phyloP scores from a whole-genome alignment of 257 asterid genomes.

The Striga asiatica region DNA sequence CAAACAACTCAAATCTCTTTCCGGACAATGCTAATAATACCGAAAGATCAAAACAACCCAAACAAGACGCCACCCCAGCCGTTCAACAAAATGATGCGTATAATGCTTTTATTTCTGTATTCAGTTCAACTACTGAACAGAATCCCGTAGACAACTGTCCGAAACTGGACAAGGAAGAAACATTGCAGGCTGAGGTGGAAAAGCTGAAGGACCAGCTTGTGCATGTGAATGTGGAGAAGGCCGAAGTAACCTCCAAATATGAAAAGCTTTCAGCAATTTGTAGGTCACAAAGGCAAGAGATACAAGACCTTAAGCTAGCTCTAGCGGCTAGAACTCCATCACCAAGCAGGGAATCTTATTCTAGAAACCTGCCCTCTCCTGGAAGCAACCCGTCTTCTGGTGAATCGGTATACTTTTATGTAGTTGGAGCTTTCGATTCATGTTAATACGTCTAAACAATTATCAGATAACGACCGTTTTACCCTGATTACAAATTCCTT shows the following conservation, averaged over 20 bases:
- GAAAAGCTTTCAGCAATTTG: slow-evolving; percentile 86
- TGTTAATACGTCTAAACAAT: neutral
- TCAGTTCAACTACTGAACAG: slow-evolving; percentile 24
- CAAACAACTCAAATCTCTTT: slow-evolving; percentile 32
- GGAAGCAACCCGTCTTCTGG: slow-evolving; percentile 39
- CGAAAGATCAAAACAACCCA: slow-evolving; percentile 33
- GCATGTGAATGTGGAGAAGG: slow-evolving; percentile 50
- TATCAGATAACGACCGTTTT: neutral
- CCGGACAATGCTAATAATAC: slow-evolving; percentile 28
- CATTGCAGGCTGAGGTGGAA: slow-evolving; percentile 58
- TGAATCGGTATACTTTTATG: slow-evolving; percentile 27
- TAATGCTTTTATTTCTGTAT: slow-evolving; percentile 70
- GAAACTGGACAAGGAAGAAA: slow-evolving; percentile 41
- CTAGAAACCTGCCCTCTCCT: slow-evolving; percentile 29
- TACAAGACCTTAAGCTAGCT: slow-evolving; percentile 77
- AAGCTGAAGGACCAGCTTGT: slow-evolving; percentile 70
- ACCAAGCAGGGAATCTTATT: slow-evolving; percentile 36
- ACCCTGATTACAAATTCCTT: neutral
- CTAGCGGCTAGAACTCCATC: slow-evolving; percentile 63
- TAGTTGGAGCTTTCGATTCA: neutral
- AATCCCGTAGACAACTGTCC: slow-evolving; percentile 33
- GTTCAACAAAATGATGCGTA: slow-evolving; percentile 44
- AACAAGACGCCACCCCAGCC: slow-evolving; percentile 31
- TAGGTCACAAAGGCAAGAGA: slow-evolving; percentile 81
- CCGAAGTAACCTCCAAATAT: slow-evolving; percentile 66